Conservation (phyloP, 495 filamentous ascomycete species). For the Aspergillus heteromorphus region DNA sequence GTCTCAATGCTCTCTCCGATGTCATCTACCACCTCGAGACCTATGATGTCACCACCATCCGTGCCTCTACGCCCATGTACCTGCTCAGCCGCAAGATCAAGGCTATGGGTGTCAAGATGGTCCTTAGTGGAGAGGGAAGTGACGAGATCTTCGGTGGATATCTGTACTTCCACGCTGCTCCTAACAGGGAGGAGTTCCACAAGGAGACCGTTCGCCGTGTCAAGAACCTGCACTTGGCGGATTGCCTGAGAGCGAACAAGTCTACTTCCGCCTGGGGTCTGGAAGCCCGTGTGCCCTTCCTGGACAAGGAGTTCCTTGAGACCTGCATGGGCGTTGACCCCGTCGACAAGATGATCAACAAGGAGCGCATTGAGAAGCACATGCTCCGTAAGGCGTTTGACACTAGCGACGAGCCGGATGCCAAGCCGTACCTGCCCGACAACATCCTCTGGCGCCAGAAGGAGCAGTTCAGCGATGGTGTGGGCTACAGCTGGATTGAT, state of each 20-base stretch:
- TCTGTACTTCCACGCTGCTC: constrained; percentile 95
- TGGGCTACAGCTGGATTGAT: constrained; percentile 99
- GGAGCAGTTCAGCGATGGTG: constrained; percentile 98
- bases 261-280: constrained; percentile 98
- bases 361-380: constrained; percentile 92
- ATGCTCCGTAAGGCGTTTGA: constrained; percentile 97
- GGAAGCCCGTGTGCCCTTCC: constrained; percentile 95
- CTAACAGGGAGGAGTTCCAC: constrained; percentile 86
- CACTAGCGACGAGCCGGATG: constrained; percentile 73
- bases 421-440: constrained; percentile 80
- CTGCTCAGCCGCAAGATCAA: constrained; percentile 97
- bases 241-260: constrained; percentile 97
- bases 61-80: constrained; percentile 98
- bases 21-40: constrained; percentile 98
- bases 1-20: constrained; percentile 89
- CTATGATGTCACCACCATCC: constrained; percentile 97
- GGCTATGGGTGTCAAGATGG: constrained; percentile 99
- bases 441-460: constrained; percentile 98
- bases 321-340: constrained; percentile 89
- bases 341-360: constrained; percentile 87
- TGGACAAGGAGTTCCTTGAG: constrained; percentile 95
- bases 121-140: constrained; percentile 89
- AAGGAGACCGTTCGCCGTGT: constrained; percentile 86
- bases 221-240: constrained; percentile 90
- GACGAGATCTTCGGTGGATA: constrained; percentile 99